Conservation (phyloP, 208 protist genomes). For the Trypanosomatidae sp. region DNA sequence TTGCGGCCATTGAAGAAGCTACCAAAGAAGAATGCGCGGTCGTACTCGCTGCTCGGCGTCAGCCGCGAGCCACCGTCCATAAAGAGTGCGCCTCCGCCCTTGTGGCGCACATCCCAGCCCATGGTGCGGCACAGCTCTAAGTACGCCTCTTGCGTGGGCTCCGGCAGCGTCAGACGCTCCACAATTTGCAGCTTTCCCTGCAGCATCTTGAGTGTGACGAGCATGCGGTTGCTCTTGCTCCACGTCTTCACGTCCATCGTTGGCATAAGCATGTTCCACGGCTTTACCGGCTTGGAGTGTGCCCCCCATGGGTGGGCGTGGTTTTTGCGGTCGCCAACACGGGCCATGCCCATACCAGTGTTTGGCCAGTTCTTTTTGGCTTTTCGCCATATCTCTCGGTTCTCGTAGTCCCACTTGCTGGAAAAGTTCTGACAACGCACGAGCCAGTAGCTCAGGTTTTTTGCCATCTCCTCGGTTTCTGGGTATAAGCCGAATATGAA, state of each 20-base stretch:
- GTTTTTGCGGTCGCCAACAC: slow-evolving; percentile 86
- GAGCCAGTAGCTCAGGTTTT: slow-evolving; percentile 87
- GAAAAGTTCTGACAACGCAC: slow-evolving; percentile 88
- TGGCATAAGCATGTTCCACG: slow-evolving; percentile 93
- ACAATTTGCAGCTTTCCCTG: slow-evolving; percentile 90
- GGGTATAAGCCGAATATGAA: slow-evolving; percentile 92
- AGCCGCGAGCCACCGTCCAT: slow-evolving; percentile 91
- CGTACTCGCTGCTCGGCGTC: slow-evolving; percentile 84
- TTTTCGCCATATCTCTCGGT: slow-evolving; percentile 86
- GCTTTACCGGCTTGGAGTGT: slow-evolving; percentile 76
- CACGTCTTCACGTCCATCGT: slow-evolving; percentile 87
- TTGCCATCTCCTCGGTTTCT: slow-evolving; percentile 66
- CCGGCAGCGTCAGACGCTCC: slow-evolving; percentile 67
- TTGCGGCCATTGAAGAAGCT: slow-evolving; percentile 92
- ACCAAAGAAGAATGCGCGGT: slow-evolving; percentile 89
- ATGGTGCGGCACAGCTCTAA: slow-evolving; percentile 80
- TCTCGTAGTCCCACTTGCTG: slow-evolving; percentile 91
- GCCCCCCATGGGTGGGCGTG: slow-evolving; percentile 80
- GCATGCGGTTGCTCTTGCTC: slow-evolving; percentile 89
- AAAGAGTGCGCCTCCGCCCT: slow-evolving; percentile 85
- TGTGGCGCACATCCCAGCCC: slow-evolving; percentile 91
- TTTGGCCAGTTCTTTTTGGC: slow-evolving; percentile 93
- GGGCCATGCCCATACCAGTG: slow-evolving; percentile 90
- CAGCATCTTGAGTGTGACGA: slow-evolving; percentile 87
- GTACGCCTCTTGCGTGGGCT: slow-evolving; percentile 85